A percentile compares a stretch with the other conserved stretches of the same genome.
phyloP scores from a whole-genome alignment of 116 monocot genomes.

The Trichopus zeylanicus region DNA sequence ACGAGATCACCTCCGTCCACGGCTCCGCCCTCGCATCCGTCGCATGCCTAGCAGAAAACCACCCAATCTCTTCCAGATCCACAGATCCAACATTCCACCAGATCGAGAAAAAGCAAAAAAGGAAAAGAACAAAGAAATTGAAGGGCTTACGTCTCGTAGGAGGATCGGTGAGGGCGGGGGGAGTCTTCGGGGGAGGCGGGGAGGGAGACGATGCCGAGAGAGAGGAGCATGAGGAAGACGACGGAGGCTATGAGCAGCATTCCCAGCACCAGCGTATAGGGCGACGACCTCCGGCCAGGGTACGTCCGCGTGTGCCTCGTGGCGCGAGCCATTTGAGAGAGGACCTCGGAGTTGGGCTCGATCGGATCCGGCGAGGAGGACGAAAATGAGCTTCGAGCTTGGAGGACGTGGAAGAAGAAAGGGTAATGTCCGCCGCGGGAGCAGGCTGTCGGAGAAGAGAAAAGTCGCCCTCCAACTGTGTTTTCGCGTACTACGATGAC shows the following conservation, averaged over 20 bases:
- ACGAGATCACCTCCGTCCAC: conserved; percentile 72
- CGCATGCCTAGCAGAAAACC: conserved; percentile 4
- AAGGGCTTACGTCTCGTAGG: neutral
- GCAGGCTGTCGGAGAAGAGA: too few relatives aligned
- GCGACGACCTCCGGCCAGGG: conserved; percentile 8
- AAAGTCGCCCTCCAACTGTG: too few relatives aligned
- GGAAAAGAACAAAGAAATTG: conserved; percentile 3
- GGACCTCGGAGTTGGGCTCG: too few relatives aligned
- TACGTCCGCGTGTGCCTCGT: conserved; percentile 18
- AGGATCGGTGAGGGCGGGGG: neutral
- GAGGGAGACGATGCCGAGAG: conserved; percentile 23
- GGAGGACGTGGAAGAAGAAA: too few relatives aligned
- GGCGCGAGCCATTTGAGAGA: conserved; percentile 12
- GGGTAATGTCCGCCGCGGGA: too few relatives aligned
- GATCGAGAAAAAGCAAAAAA: neutral
- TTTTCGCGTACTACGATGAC: too few relatives aligned
- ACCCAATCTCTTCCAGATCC: too few relatives aligned
- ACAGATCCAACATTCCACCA: neutral
- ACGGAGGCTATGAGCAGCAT: conserved; percentile 23
- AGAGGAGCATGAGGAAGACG: conserved; percentile 18
- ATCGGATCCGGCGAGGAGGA: too few relatives aligned
- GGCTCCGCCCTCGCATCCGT: conserved; percentile 29
- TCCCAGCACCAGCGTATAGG: conserved; percentile 17
- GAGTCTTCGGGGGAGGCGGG: conserved; percentile 14
- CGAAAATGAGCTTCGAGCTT: too few relatives aligned